phyloP scores from a whole-genome alignment of 805 yeast species.

The Cyberlindnera euphorbiae region DNA sequence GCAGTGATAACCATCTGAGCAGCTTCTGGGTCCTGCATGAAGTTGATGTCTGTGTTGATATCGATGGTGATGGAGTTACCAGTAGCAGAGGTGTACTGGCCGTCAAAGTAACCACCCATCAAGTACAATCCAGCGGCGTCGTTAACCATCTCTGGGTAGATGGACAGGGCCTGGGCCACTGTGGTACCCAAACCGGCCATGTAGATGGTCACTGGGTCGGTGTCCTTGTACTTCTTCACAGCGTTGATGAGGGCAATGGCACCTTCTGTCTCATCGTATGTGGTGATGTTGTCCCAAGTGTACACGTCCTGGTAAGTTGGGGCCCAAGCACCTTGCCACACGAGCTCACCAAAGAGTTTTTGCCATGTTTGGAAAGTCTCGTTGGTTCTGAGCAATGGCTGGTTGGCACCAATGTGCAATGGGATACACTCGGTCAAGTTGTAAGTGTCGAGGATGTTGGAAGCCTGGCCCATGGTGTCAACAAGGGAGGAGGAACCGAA shows the following conservation, averaged over 20 bases:
- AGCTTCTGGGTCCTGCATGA: constrained; percentile 42
- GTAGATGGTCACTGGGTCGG: constrained; percentile 34
- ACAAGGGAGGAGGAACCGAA: constrained; percentile 37
- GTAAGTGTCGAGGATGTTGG: constrained; percentile 28
- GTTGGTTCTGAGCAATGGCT: constrained; percentile 34
- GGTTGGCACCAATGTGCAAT: constrained; percentile 33
- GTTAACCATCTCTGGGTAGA: constrained; percentile 35
- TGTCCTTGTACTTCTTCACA: constrained; percentile 32
- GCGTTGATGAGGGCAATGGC: constrained; percentile 38
- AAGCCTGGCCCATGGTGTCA: constrained; percentile 34
- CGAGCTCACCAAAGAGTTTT: constrained; percentile 33
- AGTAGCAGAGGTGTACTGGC: constrained; percentile 33
- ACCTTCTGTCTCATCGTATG: constrained; percentile 30
- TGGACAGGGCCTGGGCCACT: constrained; percentile 39
- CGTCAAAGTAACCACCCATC: constrained; percentile 43
- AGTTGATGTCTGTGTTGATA: constrained; percentile 39
- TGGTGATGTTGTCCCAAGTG: constrained; percentile 30
- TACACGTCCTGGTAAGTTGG: constrained; percentile 30
- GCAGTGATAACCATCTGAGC: constrained; percentile 40
- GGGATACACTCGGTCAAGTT: constrained; percentile 35
- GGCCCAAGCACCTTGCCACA: constrained; percentile 39
- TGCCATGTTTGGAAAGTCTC: constrained; percentile 38
- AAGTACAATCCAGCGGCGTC: constrained; percentile 37
- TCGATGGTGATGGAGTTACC: constrained; percentile 31
- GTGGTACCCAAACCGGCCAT: constrained; percentile 42